These are phyloP conservation scores for Quercus engelmannii DNA, from an alignment of 306 rosid species.

Conservation along the genomic window DNA sequence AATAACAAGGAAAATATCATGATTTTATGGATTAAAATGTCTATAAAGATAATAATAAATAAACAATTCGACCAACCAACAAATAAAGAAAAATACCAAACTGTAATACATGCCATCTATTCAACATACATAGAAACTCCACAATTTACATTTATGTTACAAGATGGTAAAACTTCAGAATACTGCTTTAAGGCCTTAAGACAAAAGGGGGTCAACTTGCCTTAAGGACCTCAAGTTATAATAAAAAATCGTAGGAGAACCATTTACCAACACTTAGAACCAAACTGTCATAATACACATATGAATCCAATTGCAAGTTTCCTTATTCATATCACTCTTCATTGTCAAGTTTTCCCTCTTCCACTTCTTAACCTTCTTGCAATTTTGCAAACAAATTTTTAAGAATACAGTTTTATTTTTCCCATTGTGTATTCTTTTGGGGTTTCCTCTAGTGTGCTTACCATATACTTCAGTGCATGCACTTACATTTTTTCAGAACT, in stretches of 20 bases:
- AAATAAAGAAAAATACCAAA: neutral
- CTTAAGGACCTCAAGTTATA: too few species aligned
- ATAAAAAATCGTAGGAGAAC: too few species aligned
- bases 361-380: neutral
- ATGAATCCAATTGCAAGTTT: too few species aligned
- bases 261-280: too few species aligned
- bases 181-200: neutral
- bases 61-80: neutral
- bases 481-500: neutral
- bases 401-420: neutral
- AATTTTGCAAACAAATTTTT: neutral
- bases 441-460: neutral
- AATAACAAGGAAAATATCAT: conserved; percentile 17
- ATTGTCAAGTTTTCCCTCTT: neutral
- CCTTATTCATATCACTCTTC: neutral
- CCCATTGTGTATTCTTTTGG: neutral
- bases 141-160: neutral
- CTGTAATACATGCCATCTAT: neutral
- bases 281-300: too few species aligned
- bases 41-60: neutral
- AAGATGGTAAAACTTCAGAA: neutral
- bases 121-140: neutral
- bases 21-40: neutral
- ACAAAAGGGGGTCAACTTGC: too few species aligned
- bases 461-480: neutral